Evolutionary conservation across 441 rosid species (phyloP).

Genomic region (Mallotus repandus): DNA sequence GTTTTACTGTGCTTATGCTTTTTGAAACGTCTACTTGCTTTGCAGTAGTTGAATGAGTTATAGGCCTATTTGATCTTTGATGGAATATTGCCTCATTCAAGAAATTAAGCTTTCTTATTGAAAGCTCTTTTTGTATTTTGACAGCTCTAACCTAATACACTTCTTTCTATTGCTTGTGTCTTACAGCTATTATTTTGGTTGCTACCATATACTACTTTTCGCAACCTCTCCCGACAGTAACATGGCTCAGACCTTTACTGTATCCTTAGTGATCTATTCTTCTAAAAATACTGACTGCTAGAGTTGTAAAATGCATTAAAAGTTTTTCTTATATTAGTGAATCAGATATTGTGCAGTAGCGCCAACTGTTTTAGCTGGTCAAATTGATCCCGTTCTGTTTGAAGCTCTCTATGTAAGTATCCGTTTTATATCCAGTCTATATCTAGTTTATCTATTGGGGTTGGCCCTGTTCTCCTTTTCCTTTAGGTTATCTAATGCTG

Average conservation of each 20-base stretch:
- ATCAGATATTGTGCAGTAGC: conserved; percentile 84
- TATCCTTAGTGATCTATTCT: conserved; percentile 52
- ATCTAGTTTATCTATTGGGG: conserved; percentile 5
- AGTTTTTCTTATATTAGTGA: conserved; percentile 34
- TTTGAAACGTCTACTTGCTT: background rate
- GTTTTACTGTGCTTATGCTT: background rate
- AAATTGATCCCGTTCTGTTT: conserved; percentile 73
- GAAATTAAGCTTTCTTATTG: too few species aligned
- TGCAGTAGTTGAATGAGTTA: background rate
- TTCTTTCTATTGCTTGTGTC: conserved; percentile 22
- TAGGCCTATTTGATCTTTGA: background rate
- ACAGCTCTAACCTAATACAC: background rate
- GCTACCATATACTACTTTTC: conserved; percentile 74
- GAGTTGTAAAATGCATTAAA: conserved; percentile 5
- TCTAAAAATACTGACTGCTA: conserved; percentile 6
- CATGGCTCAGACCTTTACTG: conserved; percentile 77
- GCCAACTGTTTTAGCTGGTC: conserved; percentile 82
- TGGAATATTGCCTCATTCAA: background rate
- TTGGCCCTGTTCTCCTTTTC: background rate
- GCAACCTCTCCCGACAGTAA: conserved; percentile 48
- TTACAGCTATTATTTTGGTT: conserved; percentile 80
- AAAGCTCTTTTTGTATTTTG: too few species aligned
- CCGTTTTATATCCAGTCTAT: conserved; percentile 1
- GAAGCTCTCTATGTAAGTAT: conserved; percentile 86
- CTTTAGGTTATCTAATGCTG: conserved; percentile 9